Percentiles rank a stretch among this genome's conserved stretches.
These are phyloP conservation scores for Endotrypanum monterogeii DNA, from an alignment of 208 protist genomes.

Conservation along the genomic window DNA sequence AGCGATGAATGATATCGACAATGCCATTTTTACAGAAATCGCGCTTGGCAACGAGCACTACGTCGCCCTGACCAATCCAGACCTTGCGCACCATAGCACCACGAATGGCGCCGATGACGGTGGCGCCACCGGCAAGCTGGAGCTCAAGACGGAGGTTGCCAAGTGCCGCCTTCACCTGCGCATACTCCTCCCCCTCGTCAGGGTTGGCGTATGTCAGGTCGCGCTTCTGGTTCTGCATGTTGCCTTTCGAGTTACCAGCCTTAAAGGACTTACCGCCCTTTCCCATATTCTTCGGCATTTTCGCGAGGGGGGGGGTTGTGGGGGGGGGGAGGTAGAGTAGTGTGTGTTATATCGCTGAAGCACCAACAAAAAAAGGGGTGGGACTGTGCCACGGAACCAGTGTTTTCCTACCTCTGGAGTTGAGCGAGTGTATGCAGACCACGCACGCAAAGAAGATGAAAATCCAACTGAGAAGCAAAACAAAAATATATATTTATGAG, in stretches of 20 bases:
- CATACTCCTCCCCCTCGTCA: constrained; percentile 98
- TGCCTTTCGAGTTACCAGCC: constrained; percentile 93
- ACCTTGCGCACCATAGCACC: constrained; percentile 89
- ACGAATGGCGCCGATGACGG: constrained; percentile 80
- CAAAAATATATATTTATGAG: not conserved
- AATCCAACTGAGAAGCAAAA: not conserved
- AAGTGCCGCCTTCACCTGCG: constrained; percentile 95
- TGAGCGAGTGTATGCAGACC: no score
- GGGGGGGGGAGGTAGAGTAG: no score
- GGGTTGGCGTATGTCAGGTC: constrained; percentile 95
- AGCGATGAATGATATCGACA: constrained; percentile 88
- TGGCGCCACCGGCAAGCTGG: constrained; percentile 69
- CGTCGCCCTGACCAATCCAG: constrained; percentile 77
- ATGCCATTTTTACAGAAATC: constrained; percentile 81
- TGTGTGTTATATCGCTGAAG: not conserved
- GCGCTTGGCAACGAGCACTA: constrained; percentile 80
- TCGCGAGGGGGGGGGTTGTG: constrained; percentile 20
- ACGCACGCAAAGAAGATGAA: no score
- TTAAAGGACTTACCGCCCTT: constrained; percentile 97
- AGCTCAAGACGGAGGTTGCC: constrained; percentile 98
- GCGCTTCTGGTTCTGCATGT: constrained; percentile 95
- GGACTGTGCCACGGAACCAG: not conserved
- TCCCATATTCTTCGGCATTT: constrained; percentile 94
- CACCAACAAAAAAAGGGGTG: not conserved
- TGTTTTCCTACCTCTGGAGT: no score